Conservation (phyloP, 345 rosid species). For the Melastoma malabathricum region DNA sequence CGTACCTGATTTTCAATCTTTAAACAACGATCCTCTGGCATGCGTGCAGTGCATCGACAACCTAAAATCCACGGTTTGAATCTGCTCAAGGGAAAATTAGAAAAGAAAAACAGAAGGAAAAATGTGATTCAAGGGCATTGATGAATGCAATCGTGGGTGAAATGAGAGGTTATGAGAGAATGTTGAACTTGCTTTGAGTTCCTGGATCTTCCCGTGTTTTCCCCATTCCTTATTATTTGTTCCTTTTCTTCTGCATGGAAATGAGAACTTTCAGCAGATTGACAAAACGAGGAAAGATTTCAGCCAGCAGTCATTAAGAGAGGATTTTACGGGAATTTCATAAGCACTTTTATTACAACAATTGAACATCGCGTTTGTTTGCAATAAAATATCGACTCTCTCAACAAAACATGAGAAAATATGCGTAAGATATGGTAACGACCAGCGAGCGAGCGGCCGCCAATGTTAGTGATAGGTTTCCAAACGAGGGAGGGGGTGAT, state of each 20-base stretch:
- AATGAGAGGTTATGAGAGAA: neutral
- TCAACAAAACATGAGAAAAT: neutral
- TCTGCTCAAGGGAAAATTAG: slow-evolving; percentile 16
- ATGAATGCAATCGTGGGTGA: neutral
- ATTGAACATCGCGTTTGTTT: too few relatives aligned
- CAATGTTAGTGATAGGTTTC: slow-evolving; percentile 1
- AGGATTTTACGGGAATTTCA: neutral
- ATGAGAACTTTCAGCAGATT: too few relatives aligned
- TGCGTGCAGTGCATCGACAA: slow-evolving; percentile 69
- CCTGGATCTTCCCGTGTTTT: neutral
- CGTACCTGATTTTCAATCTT: slow-evolving; percentile 68
- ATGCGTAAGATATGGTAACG: too few relatives aligned
- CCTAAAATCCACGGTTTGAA: slow-evolving; percentile 34
- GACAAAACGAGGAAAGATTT: too few relatives aligned
- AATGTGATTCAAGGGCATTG: neutral
- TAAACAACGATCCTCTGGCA: slow-evolving; percentile 54
- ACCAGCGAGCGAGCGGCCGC: too few relatives aligned
- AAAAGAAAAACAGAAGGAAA: neutral
- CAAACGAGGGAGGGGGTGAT: slow-evolving; percentile 1
- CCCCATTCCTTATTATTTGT: neutral
- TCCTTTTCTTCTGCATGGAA: too few relatives aligned
- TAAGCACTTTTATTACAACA: too few relatives aligned
- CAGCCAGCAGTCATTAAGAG: too few relatives aligned
- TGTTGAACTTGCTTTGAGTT: neutral
- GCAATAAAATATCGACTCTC: too few relatives aligned